Evolutionary conservation across 2,329 filamentous ascomycete genomes (phyloP).

Genomic region (Colletotrichum salicis): DNA sequence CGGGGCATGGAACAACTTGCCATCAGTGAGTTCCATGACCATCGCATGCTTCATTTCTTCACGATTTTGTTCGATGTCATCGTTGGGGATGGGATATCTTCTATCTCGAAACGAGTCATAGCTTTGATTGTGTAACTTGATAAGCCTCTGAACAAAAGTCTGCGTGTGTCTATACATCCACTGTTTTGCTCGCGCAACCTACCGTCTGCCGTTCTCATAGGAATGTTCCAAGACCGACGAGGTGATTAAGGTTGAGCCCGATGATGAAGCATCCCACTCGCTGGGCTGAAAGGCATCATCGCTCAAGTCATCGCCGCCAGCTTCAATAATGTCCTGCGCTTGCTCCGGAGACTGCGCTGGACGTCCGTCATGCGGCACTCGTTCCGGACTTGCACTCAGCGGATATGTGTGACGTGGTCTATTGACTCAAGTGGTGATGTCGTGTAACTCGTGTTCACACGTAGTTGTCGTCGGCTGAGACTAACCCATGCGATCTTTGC

Average conservation of each 20-base stretch:
- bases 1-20: slow-evolving; percentile 44
- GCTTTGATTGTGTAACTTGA: background rate
- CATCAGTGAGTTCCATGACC: slow-evolving; percentile 42
- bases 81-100: slow-evolving; percentile 42
- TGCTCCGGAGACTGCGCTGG: background rate
- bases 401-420: background rate
- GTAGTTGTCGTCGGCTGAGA: background rate
- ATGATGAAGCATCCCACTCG: background rate
- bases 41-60: slow-evolving; percentile 46
- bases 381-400: background rate
- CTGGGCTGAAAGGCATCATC: background rate
- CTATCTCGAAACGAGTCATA: slow-evolving; percentile 9
- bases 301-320: background rate
- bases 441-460: background rate
- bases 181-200: background rate
- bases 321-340: background rate
- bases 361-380: background rate
- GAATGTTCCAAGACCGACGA: background rate
- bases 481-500: no score
- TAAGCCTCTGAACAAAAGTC: background rate
- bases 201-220: background rate
- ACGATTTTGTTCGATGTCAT: slow-evolving; percentile 41
- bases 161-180: background rate
- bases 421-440: background rate
- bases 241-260: background rate